Conservation (phyloP, 1,284 basidiomycete genomes). For the Trametes polyzona region DNA sequence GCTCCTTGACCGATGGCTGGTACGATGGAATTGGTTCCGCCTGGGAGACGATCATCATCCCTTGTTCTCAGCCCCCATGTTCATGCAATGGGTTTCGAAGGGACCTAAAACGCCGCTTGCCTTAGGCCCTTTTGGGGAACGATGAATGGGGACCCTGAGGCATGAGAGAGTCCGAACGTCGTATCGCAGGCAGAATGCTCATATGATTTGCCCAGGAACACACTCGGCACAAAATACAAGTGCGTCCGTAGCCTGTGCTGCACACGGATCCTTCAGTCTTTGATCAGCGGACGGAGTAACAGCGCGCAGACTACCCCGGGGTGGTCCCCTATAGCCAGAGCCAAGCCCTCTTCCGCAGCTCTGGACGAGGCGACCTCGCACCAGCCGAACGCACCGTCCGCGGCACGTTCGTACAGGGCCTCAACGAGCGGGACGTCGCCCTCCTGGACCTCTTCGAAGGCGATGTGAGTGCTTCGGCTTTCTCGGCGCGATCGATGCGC, state of each 20-base stretch:
- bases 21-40: neutral
- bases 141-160: neutral
- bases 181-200: neutral
- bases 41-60: neutral
- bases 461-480: slow-evolving; percentile 51
- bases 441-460: slow-evolving; percentile 82
- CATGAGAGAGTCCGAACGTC: neutral
- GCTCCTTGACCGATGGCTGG: neutral
- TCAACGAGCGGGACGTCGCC: slow-evolving; percentile 60
- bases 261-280: neutral
- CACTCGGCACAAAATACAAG: slow-evolving; percentile 73
- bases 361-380: slow-evolving; percentile 43
- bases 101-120: neutral
- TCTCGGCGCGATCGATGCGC: neutral
- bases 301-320: slow-evolving; percentile 82
- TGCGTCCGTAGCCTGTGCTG: slow-evolving; percentile 13
- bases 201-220: slow-evolving; percentile 66
- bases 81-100: neutral
- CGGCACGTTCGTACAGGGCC: slow-evolving; percentile 72
- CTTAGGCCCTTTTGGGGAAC: neutral
- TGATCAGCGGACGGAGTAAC: neutral
- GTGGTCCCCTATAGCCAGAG: slow-evolving; percentile 62
- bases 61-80: neutral
- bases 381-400: slow-evolving; percentile 61
- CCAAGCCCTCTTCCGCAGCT: slow-evolving; percentile 42